Percentiles rank a stretch among this genome's conserved stretches.
phyloP scores from a whole-genome alignment of 2,329 filamentous ascomycete species.

The Talaromyces amestolkiae region DNA sequence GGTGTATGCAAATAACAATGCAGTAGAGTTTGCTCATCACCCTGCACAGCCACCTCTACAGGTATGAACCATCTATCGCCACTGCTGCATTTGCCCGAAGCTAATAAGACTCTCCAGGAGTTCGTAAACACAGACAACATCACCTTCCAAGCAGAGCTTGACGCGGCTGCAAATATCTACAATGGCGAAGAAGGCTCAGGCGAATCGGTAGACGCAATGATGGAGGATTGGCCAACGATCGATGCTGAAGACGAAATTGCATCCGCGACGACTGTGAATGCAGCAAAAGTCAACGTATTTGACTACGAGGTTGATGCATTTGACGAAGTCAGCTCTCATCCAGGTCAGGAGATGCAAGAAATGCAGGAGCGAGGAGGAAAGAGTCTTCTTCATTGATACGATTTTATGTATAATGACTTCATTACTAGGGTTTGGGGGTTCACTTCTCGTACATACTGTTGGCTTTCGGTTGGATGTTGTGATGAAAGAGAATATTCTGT shows the following conservation, averaged over 20 bases:
- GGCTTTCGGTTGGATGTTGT: neutral
- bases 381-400: constrained; percentile 14
- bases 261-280: constrained; percentile 3
- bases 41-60: constrained; percentile 37
- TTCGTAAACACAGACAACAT: constrained; percentile 54
- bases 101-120: constrained; percentile 26
- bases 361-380: constrained; percentile 25
- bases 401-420: neutral
- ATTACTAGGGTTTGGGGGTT: neutral
- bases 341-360: constrained; percentile 43
- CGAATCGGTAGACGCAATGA: constrained; percentile 11
- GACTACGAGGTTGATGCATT: constrained; percentile 41
- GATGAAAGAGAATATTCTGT: neutral
- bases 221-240: constrained; percentile 14
- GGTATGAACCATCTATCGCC: constrained; percentile 26
- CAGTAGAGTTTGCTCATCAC: constrained; percentile 35
- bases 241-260: constrained; percentile 14
- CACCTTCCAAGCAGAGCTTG: constrained; percentile 38
- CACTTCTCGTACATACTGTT: constrained; percentile 2
- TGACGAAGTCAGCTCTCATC: constrained; percentile 29
- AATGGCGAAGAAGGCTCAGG: constrained; percentile 14
- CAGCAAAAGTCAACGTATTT: constrained; percentile 35
- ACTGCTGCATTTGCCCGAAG: neutral
- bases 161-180: constrained; percentile 25
- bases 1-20: constrained; percentile 58